Conservation (phyloP, 2,329 filamentous ascomycete genomes). For the Colletotrichum sp. region DNA sequence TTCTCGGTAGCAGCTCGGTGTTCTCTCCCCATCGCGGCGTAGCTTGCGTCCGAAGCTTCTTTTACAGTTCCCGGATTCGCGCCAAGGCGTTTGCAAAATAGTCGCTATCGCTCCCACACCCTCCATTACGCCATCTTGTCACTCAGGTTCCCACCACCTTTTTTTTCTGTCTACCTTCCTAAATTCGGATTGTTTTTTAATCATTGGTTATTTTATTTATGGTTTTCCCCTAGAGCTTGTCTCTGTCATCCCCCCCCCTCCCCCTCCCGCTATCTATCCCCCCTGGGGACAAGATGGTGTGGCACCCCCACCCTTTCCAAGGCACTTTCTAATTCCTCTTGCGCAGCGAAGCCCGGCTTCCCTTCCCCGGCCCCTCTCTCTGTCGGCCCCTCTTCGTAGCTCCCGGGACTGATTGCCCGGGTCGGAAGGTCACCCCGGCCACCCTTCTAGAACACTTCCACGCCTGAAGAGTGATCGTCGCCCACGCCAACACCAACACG, state of each 20-base stretch:
- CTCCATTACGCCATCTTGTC: conserved; percentile 1
- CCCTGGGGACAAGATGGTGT: not conserved
- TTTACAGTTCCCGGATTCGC: not conserved
- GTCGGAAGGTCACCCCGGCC: not conserved
- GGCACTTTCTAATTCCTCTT: not conserved
- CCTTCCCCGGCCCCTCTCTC: not conserved
- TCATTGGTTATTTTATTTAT: not conserved
- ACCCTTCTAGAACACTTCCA: conserved; percentile 16
- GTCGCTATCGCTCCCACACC: not conserved
- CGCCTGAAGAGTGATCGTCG: not conserved
- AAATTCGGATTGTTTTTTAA: not conserved
- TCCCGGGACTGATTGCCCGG: not conserved
- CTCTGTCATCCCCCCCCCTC: not conserved
- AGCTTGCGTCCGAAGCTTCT: not conserved
- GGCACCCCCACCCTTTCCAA: not conserved
- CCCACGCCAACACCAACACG: not conserved
- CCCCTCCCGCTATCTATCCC: not conserved
- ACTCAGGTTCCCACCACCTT: not conserved
- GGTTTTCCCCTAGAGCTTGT: not conserved
- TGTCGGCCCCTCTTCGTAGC: conserved; percentile 1
- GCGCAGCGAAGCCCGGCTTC: not conserved
- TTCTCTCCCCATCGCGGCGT: not conserved
- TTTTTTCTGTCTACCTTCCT: not conserved
- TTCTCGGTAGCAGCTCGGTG: not conserved
- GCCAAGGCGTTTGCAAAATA: not conserved